These are phyloP conservation scores for Fagopyrum esculentum DNA, from an alignment of 148 eudicot genomes.

Conservation along the genomic window DNA sequence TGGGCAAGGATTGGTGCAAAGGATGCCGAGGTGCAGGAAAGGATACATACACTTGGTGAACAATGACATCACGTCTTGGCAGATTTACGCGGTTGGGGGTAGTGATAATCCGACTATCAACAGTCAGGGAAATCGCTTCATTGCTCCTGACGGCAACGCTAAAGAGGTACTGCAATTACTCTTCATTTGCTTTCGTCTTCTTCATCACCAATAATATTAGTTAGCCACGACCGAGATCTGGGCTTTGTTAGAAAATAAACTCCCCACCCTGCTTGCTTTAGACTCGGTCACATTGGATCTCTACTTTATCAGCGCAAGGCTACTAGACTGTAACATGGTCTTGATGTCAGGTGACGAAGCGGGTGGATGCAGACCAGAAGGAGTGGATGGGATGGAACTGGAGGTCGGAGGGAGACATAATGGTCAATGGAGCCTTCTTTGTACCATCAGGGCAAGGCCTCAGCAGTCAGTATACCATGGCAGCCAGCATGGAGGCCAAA, in stretches of 20 bases:
- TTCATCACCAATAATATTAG: background rate
- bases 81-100: slow-evolving; percentile 53
- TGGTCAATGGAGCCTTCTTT: slow-evolving; percentile 60
- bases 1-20: slow-evolving; percentile 46
- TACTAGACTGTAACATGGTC: too few species aligned
- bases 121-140: slow-evolving; percentile 55
- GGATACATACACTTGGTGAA: slow-evolving; percentile 49
- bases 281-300: background rate
- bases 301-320: background rate
- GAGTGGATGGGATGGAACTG: slow-evolving; percentile 58
- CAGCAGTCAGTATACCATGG: slow-evolving; percentile 49
- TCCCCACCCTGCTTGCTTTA: background rate
- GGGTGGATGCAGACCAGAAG: slow-evolving; percentile 47
- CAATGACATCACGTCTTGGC: slow-evolving; percentile 45
- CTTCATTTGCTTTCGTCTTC: background rate
- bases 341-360: slow-evolving; percentile 45
- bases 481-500: slow-evolving; percentile 56
- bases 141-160: slow-evolving; percentile 30
- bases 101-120: slow-evolving; percentile 57
- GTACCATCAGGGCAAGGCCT: slow-evolving; percentile 56
- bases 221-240: background rate
- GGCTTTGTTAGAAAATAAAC: background rate
- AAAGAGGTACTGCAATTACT: slow-evolving; percentile 33
- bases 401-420: slow-evolving; percentile 53
- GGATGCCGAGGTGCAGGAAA: slow-evolving; percentile 56